These are phyloP conservation scores for Beauveria brongniartii DNA, from an alignment of 2,329 filamentous ascomycete genomes.

Conservation along the genomic window DNA sequence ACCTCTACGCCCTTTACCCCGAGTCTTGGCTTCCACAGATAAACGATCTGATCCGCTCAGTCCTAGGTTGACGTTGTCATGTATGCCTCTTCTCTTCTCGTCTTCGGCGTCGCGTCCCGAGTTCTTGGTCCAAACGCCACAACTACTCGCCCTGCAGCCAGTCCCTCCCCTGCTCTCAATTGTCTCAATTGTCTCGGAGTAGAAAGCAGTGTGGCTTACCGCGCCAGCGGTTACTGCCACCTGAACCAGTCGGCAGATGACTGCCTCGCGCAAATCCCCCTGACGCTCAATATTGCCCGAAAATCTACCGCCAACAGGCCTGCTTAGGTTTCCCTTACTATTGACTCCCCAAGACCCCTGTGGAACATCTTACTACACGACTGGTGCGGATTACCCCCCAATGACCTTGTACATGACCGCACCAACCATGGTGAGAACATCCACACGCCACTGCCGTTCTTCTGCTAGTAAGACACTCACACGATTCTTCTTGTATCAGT, in stretches of 20 bases:
- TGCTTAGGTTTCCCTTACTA: background rate
- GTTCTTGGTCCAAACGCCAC: background rate
- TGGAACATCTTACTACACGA: conserved; percentile 2
- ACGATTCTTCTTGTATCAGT: no score
- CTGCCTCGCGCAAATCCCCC: background rate
- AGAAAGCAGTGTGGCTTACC: background rate
- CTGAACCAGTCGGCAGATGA: conserved; percentile 5
- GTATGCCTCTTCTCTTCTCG: background rate
- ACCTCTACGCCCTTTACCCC: background rate
- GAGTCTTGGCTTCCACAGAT: conserved; percentile 2
- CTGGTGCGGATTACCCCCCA: background rate
- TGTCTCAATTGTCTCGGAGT: conserved; percentile 3
- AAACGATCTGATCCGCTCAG: background rate
- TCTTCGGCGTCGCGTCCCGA: no score
- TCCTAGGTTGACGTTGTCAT: no score
- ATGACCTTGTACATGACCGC: background rate
- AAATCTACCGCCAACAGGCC: background rate
- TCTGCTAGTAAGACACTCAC: background rate
- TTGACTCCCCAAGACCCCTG: background rate
- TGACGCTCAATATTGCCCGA: background rate
- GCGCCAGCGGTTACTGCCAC: background rate
- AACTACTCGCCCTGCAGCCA: background rate
- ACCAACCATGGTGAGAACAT: no score
- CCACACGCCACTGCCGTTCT: no score
- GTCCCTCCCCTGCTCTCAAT: background rate